Evolutionary conservation across 306 rosid genomes (phyloP).

Genomic region (Fragaria iinumae): DNA sequence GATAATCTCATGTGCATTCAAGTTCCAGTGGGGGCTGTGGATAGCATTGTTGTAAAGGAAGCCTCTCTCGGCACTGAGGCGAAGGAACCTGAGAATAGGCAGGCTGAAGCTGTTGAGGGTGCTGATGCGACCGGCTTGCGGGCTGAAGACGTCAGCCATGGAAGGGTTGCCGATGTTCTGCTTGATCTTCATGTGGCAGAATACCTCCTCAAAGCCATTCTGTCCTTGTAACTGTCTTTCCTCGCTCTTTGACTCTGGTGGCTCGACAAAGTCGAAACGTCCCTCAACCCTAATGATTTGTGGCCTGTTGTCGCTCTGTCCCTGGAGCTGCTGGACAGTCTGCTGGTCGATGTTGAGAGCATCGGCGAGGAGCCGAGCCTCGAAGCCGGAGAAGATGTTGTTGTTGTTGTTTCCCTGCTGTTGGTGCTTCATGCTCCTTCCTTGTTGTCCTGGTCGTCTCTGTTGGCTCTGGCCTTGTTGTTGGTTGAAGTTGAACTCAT

Average conservation of each 20-base stretch:
- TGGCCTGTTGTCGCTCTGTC: constrained; percentile 26
- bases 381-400: constrained; percentile 52
- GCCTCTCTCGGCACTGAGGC: constrained; percentile 38
- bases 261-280: constrained; percentile 32
- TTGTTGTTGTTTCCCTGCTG: background rate
- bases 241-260: constrained; percentile 19
- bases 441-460: background rate
- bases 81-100: constrained; percentile 25
- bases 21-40: constrained; percentile 59
- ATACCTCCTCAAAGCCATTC: constrained; percentile 29
- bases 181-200: constrained; percentile 27
- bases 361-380: constrained; percentile 30
- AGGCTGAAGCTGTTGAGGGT: constrained; percentile 26
- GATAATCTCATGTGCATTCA: constrained; percentile 49
- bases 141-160: constrained; percentile 24
- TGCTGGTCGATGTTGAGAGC: constrained; percentile 34
- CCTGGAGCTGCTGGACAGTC: constrained; percentile 30
- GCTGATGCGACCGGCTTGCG: constrained; percentile 37
- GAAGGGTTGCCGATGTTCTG: constrained; percentile 26
- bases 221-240: background rate
- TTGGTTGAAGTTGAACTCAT: constrained; percentile 27
- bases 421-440: background rate
- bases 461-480: background rate
- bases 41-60: constrained; percentile 41
- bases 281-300: constrained; percentile 44